Conservation (phyloP, 208 protist genomes). For the Chromosphaera perkinsii region DNA sequence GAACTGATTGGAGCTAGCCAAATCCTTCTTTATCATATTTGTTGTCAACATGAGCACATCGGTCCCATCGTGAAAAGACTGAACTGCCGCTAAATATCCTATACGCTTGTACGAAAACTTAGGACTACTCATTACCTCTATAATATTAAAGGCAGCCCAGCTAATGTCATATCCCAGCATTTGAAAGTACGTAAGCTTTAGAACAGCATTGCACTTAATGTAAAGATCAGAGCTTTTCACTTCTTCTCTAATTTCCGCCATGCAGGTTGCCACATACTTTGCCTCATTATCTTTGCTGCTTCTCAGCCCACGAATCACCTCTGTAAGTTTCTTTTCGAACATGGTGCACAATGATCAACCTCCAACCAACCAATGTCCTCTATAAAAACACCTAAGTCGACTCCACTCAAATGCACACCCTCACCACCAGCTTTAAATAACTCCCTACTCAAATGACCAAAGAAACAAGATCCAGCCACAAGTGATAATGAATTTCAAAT, state of each 20-base stretch:
- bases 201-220: conserved; percentile 83
- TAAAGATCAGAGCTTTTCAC: conserved; percentile 70
- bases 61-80: conserved; percentile 83
- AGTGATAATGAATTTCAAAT: too few species aligned
- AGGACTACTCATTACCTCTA: conserved; percentile 84
- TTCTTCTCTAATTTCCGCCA: conserved; percentile 88
- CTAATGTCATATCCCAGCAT: conserved; percentile 92
- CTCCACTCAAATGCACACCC: too few species aligned
- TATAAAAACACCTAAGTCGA: too few species aligned
- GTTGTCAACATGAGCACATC: conserved; percentile 92
- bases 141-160: conserved; percentile 88
- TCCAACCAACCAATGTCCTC: too few species aligned
- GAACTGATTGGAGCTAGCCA: conserved; percentile 82
- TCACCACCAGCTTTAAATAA: too few species aligned
- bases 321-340: conserved; percentile 70
- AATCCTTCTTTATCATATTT: conserved; percentile 90
- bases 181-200: conserved; percentile 94
- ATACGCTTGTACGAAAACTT: conserved; percentile 66
- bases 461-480: too few species aligned
- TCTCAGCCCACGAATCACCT: conserved; percentile 87
- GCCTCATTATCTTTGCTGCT: conserved; percentile 73
- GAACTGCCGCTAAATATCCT: conserved; percentile 84
- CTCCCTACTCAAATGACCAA: too few species aligned
- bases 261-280: conserved; percentile 73
- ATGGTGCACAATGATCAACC: too few species aligned